Percentiles rank a stretch among this genome's conserved stretches.
phyloP scores from a whole-genome alignment of 441 rosid genomes.

The Erodium moschatum region DNA sequence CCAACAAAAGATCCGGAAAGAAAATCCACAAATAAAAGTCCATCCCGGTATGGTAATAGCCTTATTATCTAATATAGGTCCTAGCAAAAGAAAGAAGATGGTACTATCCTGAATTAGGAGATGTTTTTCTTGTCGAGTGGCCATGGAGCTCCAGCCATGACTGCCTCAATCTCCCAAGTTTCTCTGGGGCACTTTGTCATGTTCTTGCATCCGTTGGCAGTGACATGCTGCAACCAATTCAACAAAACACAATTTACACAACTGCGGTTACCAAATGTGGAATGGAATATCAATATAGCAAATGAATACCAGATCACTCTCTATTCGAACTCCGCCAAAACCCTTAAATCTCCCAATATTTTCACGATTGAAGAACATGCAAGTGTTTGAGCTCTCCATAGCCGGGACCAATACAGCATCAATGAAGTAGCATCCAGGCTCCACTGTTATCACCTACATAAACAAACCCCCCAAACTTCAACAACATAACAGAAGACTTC shows the following conservation, averaged over 20 bases:
- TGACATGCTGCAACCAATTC: slow-evolving; percentile 41
- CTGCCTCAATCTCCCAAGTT: slow-evolving; percentile 74
- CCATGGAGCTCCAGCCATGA: slow-evolving; percentile 85
- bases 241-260: slow-evolving; percentile 1
- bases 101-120: too few species aligned
- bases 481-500: not conserved
- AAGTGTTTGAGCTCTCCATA: slow-evolving; percentile 41
- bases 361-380: slow-evolving; percentile 56
- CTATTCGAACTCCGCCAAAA: slow-evolving; percentile 91
- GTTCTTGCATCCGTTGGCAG: slow-evolving; percentile 62
- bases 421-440: slow-evolving; percentile 93
- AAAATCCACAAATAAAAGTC: too few species aligned
- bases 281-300: not conserved
- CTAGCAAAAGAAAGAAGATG: too few species aligned
- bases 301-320: slow-evolving; percentile 73
- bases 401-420: slow-evolving; percentile 71
- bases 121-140: slow-evolving; percentile 18
- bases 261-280: not conserved
- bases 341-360: slow-evolving; percentile 47
- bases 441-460: slow-evolving; percentile 85
- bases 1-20: too few species aligned
- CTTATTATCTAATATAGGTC: too few species aligned
- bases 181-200: slow-evolving; percentile 71
- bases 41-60: too few species aligned
- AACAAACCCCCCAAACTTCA: slow-evolving; percentile 4